These are phyloP conservation scores for Aspergillus calidoustus DNA, from an alignment of 2,329 filamentous ascomycete genomes.

Conservation along the genomic window DNA sequence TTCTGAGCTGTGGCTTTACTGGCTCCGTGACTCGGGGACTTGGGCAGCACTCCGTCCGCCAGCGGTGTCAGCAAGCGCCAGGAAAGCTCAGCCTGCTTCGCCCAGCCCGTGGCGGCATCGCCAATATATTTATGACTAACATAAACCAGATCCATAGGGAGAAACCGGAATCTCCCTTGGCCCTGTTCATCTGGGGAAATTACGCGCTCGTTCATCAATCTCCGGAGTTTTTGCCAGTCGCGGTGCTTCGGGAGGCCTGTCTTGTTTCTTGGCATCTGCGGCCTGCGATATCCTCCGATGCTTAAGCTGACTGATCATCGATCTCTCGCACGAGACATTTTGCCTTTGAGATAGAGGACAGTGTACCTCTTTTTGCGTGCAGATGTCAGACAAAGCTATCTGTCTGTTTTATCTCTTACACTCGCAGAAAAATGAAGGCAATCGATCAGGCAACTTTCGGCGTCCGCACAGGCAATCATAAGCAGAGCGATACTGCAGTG, in stretches of 20 bases:
- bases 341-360: neutral
- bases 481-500: neutral
- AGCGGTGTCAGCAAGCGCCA: too few relatives aligned
- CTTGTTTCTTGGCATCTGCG: conserved; percentile 5
- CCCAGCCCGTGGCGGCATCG: neutral
- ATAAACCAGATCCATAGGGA: neutral
- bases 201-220: neutral
- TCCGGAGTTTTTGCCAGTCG: neutral
- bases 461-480: neutral
- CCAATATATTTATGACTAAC: conserved; percentile 9
- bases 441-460: neutral
- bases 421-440: neutral
- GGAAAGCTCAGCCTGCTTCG: neutral
- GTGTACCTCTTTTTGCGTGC: neutral
- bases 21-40: conserved; percentile 3
- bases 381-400: neutral
- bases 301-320: neutral
- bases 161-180: neutral
- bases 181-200: neutral
- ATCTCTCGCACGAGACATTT: neutral
- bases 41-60: conserved; percentile 10
- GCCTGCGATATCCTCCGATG: neutral
- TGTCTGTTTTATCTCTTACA: neutral
- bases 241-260: neutral
- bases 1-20: neutral